These are phyloP conservation scores for Artemisia annua DNA, from an alignment of 129 eudicot species.

Conservation along the genomic window DNA sequence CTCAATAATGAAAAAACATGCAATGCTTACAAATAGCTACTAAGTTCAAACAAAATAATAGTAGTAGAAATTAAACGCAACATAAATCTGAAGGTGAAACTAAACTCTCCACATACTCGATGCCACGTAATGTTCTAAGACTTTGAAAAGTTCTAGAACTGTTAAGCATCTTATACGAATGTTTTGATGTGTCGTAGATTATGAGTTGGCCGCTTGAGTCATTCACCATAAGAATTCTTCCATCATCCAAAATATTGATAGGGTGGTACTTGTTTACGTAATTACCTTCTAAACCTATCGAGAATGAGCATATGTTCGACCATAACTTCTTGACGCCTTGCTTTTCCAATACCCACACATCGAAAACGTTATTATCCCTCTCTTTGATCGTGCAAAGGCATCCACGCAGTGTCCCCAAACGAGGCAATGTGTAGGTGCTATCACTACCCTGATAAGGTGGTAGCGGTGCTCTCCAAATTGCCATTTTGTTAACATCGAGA, in stretches of 20 bases:
- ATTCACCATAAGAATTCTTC: background rate
- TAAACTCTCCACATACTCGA: background rate
- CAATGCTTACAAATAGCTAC: no score
- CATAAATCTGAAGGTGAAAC: background rate
- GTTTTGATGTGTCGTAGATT: background rate
- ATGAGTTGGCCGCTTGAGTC: background rate
- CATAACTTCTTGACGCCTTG: background rate
- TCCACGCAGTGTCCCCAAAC: background rate
- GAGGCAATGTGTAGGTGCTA: background rate
- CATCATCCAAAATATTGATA: background rate
- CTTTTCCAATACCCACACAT: background rate
- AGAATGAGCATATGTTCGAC: background rate
- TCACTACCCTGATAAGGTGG: background rate
- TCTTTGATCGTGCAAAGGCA: background rate
- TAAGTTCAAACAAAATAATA: no score
- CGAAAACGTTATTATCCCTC: background rate
- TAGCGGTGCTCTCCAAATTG: background rate
- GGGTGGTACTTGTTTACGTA: background rate
- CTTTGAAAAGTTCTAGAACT: background rate
- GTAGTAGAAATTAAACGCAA: no score
- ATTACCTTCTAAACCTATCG: background rate
- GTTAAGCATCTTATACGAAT: background rate
- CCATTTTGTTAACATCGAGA: background rate
- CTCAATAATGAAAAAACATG: no score
- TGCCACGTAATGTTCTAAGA: background rate